phyloP scores from a whole-genome alignment of 352 stramenopile genomes.

The Pythium grandisporangium region DNA sequence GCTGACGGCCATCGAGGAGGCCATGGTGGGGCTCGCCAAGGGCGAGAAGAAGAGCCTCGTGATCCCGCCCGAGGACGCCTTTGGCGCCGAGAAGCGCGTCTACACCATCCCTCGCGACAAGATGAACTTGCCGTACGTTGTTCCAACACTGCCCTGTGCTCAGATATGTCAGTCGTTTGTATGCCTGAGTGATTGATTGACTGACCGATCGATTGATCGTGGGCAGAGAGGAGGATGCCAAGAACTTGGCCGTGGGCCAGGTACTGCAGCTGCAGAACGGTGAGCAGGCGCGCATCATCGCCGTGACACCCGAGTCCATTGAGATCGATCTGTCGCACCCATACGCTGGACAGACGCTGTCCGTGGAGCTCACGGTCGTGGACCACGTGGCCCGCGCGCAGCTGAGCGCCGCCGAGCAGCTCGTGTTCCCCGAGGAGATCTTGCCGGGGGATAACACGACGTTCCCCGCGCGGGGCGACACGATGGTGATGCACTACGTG shows the following conservation, averaged over 20 bases:
- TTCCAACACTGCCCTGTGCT: not conserved
- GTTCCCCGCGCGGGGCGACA: conserved; percentile 62
- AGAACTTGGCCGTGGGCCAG: conserved; percentile 52
- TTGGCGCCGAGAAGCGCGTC: conserved; percentile 53
- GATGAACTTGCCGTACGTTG: conserved; percentile 50
- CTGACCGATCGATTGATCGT: not conserved
- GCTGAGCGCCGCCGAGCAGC: conserved; percentile 37
- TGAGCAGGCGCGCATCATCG: conserved; percentile 52
- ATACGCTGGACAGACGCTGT: conserved; percentile 73
- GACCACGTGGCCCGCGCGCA: conserved; percentile 40
- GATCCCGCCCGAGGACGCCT: conserved; percentile 55
- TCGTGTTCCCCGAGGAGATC: conserved; percentile 70
- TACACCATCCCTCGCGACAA: conserved; percentile 57
- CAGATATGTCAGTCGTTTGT: not conserved
- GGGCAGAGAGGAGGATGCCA: conserved; percentile 43
- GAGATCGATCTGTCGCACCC: conserved; percentile 70
- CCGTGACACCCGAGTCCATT: conserved; percentile 55
- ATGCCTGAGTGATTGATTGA: not conserved
- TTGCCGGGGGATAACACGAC: conserved; percentile 45
- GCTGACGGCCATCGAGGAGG: conserved; percentile 61
- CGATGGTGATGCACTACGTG: conserved; percentile 81
- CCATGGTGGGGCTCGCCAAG: conserved; percentile 53
- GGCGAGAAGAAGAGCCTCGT: conserved; percentile 53
- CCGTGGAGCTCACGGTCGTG: conserved; percentile 58
- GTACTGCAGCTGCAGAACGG: conserved; percentile 50